These are phyloP conservation scores for Tetracentron sinense DNA, from an alignment of 164 flowering plant species.

Conservation along the genomic window DNA sequence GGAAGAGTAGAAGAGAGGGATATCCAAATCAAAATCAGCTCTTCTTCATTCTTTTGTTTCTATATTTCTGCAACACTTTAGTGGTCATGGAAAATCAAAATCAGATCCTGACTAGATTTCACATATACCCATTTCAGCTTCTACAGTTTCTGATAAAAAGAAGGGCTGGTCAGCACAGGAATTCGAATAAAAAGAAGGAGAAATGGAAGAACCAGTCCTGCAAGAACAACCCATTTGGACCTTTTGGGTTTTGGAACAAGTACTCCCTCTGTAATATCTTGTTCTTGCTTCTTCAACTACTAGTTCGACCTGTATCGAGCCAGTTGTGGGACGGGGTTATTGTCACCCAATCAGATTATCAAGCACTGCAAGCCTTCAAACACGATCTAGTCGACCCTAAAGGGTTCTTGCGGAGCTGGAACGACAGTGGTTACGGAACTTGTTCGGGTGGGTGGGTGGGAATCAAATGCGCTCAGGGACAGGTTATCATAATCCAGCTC, in stretches of 20 bases:
- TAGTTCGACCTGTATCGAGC: conserved; percentile 28
- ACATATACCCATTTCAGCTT: conserved; percentile 11
- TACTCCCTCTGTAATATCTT: not conserved
- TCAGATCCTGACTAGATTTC: not conserved
- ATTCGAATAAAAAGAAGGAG: conserved; percentile 9
- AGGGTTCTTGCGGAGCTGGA: conserved; percentile 72
- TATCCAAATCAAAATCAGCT: no score
- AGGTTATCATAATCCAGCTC: conserved; percentile 77
- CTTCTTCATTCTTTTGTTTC: not conserved
- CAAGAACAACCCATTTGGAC: conserved; percentile 1
- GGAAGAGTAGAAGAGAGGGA: not conserved
- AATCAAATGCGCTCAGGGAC: conserved; percentile 74
- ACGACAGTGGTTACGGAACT: conserved; percentile 46
- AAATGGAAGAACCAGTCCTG: conserved; percentile 11
- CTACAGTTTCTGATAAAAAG: not conserved
- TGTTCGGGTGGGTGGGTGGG: conserved; percentile 89
- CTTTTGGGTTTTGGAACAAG: not conserved
- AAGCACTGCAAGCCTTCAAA: conserved; percentile 56
- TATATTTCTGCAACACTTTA: not conserved
- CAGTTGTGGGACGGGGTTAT: conserved; percentile 42
- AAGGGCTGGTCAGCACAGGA: not conserved
- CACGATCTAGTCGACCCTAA: conserved; percentile 46
- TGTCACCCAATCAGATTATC: conserved; percentile 53
- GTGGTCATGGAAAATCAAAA: conserved; percentile 14
- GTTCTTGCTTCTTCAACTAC: conserved; percentile 26